phyloP scores from a whole-genome alignment of 78 protist species.

The Dictyostelium citrinum region DNA sequence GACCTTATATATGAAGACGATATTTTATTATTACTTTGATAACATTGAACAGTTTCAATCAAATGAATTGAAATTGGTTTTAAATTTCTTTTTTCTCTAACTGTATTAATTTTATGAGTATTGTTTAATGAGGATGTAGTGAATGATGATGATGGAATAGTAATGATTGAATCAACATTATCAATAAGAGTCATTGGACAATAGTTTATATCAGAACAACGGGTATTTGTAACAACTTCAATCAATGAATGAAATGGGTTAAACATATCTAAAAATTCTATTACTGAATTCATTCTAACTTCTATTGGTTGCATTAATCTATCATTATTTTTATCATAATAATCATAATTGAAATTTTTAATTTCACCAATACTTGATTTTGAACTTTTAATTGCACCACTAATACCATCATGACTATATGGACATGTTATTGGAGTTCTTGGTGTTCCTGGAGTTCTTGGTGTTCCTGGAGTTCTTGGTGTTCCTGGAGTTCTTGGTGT shows the following conservation, averaged over 20 bases:
- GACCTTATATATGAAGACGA: background rate
- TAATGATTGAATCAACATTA: background rate
- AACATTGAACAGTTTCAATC: background rate
- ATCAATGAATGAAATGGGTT: slow-evolving; percentile 23
- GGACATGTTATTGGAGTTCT: background rate
- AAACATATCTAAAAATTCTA: slow-evolving; percentile 4
- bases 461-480: background rate
- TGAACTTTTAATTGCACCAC: background rate
- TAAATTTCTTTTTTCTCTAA: slow-evolving; percentile 1
- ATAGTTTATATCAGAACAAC: slow-evolving; percentile 21
- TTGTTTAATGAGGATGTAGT: too few species aligned
- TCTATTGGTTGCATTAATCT: slow-evolving; percentile 2
- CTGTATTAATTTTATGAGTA: background rate
- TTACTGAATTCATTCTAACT: background rate
- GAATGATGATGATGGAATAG: background rate
- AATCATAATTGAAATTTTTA: background rate
- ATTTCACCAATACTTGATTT: slow-evolving; percentile 23
- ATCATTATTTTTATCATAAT: background rate
- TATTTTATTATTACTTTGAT: background rate
- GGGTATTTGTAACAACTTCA: slow-evolving; percentile 15
- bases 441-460: background rate
- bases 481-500: background rate
- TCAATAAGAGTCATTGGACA: slow-evolving; percentile 31
- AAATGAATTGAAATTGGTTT: background rate
- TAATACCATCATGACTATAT: background rate